A percentile compares a stretch with the other conserved stretches of the same genome.
Conservation (phyloP, 768 basidiomycete genomes). For the Ramaria sp. region DNA sequence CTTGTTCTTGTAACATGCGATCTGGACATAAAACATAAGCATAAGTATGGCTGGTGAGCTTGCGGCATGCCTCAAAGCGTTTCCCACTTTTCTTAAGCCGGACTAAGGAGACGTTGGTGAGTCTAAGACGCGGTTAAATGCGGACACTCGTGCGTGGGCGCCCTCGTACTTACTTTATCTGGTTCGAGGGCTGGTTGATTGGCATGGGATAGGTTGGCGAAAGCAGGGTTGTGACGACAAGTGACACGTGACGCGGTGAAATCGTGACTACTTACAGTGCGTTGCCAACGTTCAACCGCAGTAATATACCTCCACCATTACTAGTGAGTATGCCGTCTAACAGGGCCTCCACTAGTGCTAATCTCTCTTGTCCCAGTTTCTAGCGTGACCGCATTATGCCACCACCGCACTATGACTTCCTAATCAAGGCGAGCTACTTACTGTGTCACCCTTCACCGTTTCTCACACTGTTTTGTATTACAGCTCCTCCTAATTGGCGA, state of each 20-base stretch:
- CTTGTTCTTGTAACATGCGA: conserved; percentile 99
- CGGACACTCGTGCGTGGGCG: neutral
- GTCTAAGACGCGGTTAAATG: conserved; percentile 31
- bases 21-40: conserved; percentile 31
- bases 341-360: neutral
- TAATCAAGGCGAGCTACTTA: conserved; percentile 63
- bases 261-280: neutral
- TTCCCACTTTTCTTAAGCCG: conserved; percentile 95
- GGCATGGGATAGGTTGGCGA: too few relatives aligned
- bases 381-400: conserved; percentile 40
- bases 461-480: conserved; percentile 5
- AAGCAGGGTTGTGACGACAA: neutral
- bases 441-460: neutral
- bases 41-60: neutral
- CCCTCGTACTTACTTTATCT: conserved; percentile 59
- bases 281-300: neutral
- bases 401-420: conserved; percentile 93
- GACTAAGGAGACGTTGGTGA: conserved; percentile 96
- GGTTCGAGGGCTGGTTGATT: conserved; percentile 81
- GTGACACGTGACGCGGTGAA: neutral
- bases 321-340: neutral
- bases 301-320: neutral
- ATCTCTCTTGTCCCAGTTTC: neutral
- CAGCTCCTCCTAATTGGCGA: conserved; percentile 93
- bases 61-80: conserved; percentile 76